Evolutionary conservation across 441 rosid genomes (phyloP).

Genomic region (Macaranga tanarius): DNA sequence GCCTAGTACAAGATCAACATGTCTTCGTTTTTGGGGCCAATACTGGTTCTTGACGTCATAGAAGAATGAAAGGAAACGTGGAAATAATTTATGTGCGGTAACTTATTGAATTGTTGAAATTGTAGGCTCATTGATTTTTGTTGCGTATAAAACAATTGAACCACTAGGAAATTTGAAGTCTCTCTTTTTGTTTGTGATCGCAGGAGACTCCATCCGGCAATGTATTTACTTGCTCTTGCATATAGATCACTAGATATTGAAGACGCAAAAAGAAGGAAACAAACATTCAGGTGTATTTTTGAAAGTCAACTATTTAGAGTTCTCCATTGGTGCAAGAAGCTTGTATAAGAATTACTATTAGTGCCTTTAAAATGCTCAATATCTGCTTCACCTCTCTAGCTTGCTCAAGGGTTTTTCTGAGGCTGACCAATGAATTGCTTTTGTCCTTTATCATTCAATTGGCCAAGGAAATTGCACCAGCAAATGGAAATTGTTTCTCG

Average conservation of each 20-base stretch:
- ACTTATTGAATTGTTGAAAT: neutral
- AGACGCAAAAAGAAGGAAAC: constrained; percentile 70
- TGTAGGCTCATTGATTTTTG: neutral
- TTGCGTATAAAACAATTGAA: neutral
- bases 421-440: constrained; percentile 8
- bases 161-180: neutral
- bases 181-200: constrained; percentile 21
- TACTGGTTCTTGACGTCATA: neutral
- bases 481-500: neutral
- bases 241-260: constrained; percentile 92
- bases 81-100: neutral
- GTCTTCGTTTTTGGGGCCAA: neutral
- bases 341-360: constrained; percentile 36
- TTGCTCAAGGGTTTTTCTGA: constrained; percentile 11
- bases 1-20: neutral
- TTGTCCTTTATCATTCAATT: constrained; percentile 9
- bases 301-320: constrained; percentile 44
- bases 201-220: constrained; percentile 96
- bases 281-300: constrained; percentile 39
- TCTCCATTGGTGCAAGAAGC: constrained; percentile 70
- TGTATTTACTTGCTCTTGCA: constrained; percentile 86
- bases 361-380: neutral
- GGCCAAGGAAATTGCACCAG: neutral
- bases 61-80: neutral
- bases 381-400: constrained; percentile 20